Percentiles rank a stretch among this genome's conserved stretches.
phyloP scores from a whole-genome alignment of 2,329 filamentous ascomycete genomes.

The Xenoacremonium recifei region DNA sequence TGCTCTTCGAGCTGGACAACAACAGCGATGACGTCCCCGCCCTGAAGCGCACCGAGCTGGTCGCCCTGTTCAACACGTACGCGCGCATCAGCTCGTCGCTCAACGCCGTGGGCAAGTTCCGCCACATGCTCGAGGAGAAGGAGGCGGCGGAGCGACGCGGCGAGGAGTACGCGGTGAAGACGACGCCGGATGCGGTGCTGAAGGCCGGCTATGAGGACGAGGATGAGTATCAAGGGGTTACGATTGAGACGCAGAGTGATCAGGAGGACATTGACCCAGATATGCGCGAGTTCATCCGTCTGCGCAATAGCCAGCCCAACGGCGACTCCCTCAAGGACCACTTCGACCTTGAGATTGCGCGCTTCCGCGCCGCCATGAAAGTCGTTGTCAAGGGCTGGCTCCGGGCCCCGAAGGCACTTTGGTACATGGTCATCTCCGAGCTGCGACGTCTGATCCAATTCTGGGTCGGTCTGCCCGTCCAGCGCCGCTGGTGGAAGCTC shows the following conservation, averaged over 20 bases:
- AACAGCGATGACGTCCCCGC: slow-evolving; percentile 62
- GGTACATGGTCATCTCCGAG: slow-evolving; percentile 44
- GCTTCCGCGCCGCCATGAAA: slow-evolving; percentile 61
- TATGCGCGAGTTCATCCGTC: slow-evolving; percentile 30
- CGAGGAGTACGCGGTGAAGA: slow-evolving; percentile 29
- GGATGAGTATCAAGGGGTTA: slow-evolving; percentile 37
- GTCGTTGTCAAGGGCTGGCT: slow-evolving; percentile 72
- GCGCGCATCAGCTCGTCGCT: slow-evolving; percentile 82
- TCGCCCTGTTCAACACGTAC: slow-evolving; percentile 92
- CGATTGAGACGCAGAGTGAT: slow-evolving; percentile 33
- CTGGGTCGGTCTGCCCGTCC: slow-evolving; percentile 53
- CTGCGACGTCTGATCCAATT: slow-evolving; percentile 45
- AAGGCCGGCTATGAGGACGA: slow-evolving; percentile 20
- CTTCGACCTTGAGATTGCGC: slow-evolving; percentile 61
- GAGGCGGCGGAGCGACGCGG: slow-evolving; percentile 26
- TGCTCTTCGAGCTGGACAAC: slow-evolving; percentile 89
- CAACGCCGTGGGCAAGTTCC: slow-evolving; percentile 71
- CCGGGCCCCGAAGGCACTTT: slow-evolving; percentile 63
- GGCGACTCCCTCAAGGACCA: slow-evolving; percentile 47
- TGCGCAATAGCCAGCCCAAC: slow-evolving; percentile 31
- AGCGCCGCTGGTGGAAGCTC: slow-evolving; percentile 47
- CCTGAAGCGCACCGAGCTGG: slow-evolving; percentile 85
- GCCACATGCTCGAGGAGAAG: slow-evolving; percentile 46
- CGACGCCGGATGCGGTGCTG: slow-evolving; percentile 10
- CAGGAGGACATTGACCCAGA: slow-evolving; percentile 43